phyloP scores from a whole-genome alignment of 768 basidiomycete species.

The Grammothele lineata region DNA sequence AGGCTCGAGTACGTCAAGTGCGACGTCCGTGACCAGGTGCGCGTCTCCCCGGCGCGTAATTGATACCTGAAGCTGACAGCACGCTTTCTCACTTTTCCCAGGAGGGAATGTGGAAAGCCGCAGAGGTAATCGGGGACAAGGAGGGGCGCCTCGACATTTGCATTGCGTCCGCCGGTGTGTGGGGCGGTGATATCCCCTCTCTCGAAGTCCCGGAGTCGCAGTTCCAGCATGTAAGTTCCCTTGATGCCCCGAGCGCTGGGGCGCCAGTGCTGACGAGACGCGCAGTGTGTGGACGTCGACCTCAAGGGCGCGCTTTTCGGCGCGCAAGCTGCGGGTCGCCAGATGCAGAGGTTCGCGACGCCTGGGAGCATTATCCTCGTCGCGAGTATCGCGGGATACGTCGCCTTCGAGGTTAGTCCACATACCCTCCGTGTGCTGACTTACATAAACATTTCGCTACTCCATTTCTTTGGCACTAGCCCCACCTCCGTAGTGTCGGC shows the following conservation, averaged over 20 bases:
- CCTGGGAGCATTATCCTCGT: conserved; percentile 37
- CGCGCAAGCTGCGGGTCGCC: conserved; percentile 31
- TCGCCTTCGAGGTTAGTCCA: conserved; percentile 55
- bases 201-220: conserved; percentile 57
- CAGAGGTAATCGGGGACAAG: conserved; percentile 53
- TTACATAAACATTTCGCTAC: no score
- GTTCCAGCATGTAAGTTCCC: conserved; percentile 49
- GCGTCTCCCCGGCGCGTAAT: no score
- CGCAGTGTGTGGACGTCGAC: conserved; percentile 67
- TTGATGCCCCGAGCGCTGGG: no score
- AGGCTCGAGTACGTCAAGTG: conserved; percentile 57
- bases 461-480: no score
- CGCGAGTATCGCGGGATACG: conserved; percentile 36
- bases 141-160: conserved; percentile 73
- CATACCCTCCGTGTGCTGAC: no score
- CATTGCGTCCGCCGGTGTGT: conserved; percentile 71
- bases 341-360: conserved; percentile 30
- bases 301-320: conserved; percentile 36
- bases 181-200: conserved; percentile 45
- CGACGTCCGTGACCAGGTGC: conserved; percentile 61
- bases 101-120: conserved; percentile 43
- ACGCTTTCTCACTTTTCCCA: not conserved
- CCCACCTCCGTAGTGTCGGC: conserved; percentile 59
- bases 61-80: not conserved
- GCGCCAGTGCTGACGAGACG: no score